These are phyloP conservation scores for Phoma sp. DNA, from an alignment of 2,329 filamentous ascomycete genomes.

Conservation along the genomic window DNA sequence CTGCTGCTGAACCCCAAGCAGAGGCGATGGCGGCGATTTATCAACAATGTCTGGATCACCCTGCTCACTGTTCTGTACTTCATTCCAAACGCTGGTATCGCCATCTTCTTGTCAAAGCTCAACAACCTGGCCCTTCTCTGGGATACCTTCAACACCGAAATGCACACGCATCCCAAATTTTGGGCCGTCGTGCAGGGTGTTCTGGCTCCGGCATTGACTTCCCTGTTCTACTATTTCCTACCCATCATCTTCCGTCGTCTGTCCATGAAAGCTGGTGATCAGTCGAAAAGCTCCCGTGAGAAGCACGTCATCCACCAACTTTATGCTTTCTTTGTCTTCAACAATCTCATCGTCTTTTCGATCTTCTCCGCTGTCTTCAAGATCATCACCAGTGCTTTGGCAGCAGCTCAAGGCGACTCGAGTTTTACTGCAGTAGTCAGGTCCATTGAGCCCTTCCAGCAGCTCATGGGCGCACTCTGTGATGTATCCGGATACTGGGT, in stretches of 20 bases:
- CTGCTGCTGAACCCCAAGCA: conserved; percentile 73
- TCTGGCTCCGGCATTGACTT: conserved; percentile 83
- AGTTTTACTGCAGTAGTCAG: conserved; percentile 69
- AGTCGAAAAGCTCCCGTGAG: conserved; percentile 90
- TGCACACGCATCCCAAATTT: conserved; percentile 67
- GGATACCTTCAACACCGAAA: conserved; percentile 71
- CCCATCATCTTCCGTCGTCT: conserved; percentile 91
- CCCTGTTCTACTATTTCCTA: conserved; percentile 83
- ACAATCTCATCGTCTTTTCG: conserved; percentile 94
- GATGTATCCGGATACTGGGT: conserved; percentile 90
- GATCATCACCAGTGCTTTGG: conserved; percentile 57
- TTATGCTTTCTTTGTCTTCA: conserved; percentile 96
- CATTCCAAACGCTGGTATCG: conserved; percentile 90
- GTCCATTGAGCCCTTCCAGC: conserved; percentile 66
- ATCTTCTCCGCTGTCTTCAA: conserved; percentile 84
- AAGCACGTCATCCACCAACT: conserved; percentile 89
- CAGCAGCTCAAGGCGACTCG: conserved; percentile 60
- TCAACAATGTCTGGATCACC: conserved; percentile 84
- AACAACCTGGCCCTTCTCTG: conserved; percentile 80
- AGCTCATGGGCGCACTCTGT: conserved; percentile 77
- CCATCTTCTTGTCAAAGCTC: conserved; percentile 89
- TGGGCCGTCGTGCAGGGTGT: conserved; percentile 96
- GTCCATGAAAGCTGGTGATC: conserved; percentile 81
- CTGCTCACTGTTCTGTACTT: conserved; percentile 86
- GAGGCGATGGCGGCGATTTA: conserved; percentile 73